These are phyloP conservation scores for Monosporascus sp. DNA, from an alignment of 2,329 filamentous ascomycete genomes.

Conservation along the genomic window DNA sequence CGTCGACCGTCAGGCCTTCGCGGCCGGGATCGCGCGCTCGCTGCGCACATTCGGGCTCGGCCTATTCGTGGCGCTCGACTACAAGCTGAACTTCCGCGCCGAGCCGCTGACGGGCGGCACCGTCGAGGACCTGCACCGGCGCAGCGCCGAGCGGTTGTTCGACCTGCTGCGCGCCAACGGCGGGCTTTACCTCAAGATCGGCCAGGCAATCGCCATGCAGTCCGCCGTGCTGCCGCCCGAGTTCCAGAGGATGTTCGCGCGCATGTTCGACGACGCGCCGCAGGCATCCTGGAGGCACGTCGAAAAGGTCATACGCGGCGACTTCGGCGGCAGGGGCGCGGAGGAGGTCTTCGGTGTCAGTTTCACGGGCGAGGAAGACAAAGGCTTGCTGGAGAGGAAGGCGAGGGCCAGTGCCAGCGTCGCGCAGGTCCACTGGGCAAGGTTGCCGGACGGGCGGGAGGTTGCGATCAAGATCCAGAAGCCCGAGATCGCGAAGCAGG, in stretches of 20 bases:
- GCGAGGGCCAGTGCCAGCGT: slow-evolving; percentile 79
- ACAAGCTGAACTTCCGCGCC: slow-evolving; percentile 91
- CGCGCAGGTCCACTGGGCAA: slow-evolving; percentile 94
- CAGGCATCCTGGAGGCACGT: slow-evolving; percentile 86
- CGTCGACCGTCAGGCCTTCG: slow-evolving; percentile 70
- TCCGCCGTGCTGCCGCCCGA: slow-evolving; percentile 87
- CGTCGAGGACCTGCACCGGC: slow-evolving; percentile 71
- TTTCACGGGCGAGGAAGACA: slow-evolving; percentile 65
- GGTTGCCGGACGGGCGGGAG: slow-evolving; percentile 77
- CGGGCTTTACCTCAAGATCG: slow-evolving; percentile 93
- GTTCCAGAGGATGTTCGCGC: slow-evolving; percentile 91
- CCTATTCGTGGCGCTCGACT: slow-evolving; percentile 78
- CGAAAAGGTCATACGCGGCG: slow-evolving; percentile 76
- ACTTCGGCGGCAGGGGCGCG: slow-evolving; percentile 76
- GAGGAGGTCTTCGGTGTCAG: slow-evolving; percentile 92
- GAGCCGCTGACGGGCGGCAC: slow-evolving; percentile 68
- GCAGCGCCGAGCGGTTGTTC: slow-evolving; percentile 79
- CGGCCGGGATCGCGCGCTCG: slow-evolving; percentile 71
- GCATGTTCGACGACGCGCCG: slow-evolving; percentile 97
- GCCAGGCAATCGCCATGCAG: slow-evolving; percentile 98
- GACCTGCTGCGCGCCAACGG: slow-evolving; percentile 80
- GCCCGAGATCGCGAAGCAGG: slow-evolving; percentile 83
- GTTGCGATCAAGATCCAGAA: slow-evolving; percentile 97
- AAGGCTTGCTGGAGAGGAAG: slow-evolving; percentile 56
- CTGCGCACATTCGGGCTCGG: slow-evolving; percentile 76